Percentiles rank a stretch among this genome's conserved stretches.
These are phyloP conservation scores for Mycena kentingensis DNA, from an alignment of 768 basidiomycete genomes.

Conservation along the genomic window DNA sequence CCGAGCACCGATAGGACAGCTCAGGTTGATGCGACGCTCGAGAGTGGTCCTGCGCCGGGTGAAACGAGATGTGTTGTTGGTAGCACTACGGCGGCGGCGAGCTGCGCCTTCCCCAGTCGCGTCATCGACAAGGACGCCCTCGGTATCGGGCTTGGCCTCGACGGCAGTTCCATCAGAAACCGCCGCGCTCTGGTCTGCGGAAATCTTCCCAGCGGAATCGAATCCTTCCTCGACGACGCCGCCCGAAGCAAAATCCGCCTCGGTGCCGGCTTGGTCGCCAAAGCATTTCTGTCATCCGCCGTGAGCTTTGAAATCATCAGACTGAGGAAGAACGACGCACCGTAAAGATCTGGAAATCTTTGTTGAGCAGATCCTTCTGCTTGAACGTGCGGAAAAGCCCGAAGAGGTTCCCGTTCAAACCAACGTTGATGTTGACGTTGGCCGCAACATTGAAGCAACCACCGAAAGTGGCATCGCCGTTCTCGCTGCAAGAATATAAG, in stretches of 20 bases:
- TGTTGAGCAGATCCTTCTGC: conserved; percentile 15
- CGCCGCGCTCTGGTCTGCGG: too few species aligned
- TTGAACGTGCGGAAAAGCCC: conserved; percentile 18
- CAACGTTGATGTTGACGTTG: conserved; percentile 16
- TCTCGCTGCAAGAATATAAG: background rate
- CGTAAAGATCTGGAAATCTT: conserved; percentile 24
- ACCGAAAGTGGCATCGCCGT: conserved; percentile 3
- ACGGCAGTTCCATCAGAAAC: too few species aligned
- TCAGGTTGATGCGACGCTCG: background rate
- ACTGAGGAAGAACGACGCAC: background rate
- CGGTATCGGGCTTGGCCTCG: too few species aligned
- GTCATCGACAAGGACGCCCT: too few species aligned
- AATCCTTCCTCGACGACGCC: too few species aligned
- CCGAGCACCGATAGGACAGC: background rate
- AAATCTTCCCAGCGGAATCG: too few species aligned
- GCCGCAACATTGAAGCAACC: conserved; percentile 21
- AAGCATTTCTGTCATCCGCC: conserved; percentile 10
- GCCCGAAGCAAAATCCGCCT: background rate
- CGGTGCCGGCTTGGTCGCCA: conserved; percentile 1
- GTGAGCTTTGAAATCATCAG: background rate
- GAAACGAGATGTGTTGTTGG: background rate
- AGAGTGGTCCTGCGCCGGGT: background rate
- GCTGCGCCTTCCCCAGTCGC: background rate
- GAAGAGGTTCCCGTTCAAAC: conserved; percentile 20
- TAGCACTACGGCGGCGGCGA: background rate